These are phyloP conservation scores for Ascochyta pisi DNA, from an alignment of 2,329 filamentous ascomycete genomes.

Conservation along the genomic window DNA sequence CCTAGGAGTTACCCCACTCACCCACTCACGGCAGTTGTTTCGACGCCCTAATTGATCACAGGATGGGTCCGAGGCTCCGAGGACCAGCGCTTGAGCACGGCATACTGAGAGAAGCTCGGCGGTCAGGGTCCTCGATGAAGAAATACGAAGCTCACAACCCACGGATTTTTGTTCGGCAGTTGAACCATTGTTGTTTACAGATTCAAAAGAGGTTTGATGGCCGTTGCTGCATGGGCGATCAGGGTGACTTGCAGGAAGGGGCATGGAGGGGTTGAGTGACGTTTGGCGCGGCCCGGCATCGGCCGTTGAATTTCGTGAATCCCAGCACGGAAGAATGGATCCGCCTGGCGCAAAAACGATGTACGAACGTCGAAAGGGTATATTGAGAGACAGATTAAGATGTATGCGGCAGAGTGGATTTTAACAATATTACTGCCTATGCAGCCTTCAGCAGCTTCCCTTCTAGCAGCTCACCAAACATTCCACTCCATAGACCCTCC, in stretches of 20 bases:
- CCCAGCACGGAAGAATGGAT: background rate
- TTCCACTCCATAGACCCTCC: conserved; percentile 33
- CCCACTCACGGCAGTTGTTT: conserved; percentile 44
- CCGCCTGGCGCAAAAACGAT: background rate
- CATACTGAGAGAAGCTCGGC: conserved; percentile 6
- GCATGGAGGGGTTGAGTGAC: conserved; percentile 24
- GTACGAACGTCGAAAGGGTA: background rate
- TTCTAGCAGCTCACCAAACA: conserved; percentile 39
- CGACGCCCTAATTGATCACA: conserved; percentile 7
- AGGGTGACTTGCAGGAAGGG: conserved; percentile 3
- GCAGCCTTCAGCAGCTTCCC: conserved; percentile 36
- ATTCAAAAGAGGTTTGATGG: background rate
- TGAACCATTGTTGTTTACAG: background rate
- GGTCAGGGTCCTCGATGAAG: conserved; percentile 1
- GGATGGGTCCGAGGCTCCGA: conserved; percentile 5
- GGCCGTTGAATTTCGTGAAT: background rate
- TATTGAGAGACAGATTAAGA: background rate
- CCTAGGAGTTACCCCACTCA: conserved; percentile 38
- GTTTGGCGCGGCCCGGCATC: conserved; percentile 27
- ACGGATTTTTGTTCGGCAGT: conserved; percentile 7
- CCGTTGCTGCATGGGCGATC: conserved; percentile 11
- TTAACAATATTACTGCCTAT: background rate
- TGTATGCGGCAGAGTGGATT: background rate
- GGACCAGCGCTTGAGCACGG: conserved; percentile 2
- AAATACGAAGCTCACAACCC: background rate